Conservation (phyloP, 2,329 filamentous ascomycete species). For the Aschersonia sp. region DNA sequence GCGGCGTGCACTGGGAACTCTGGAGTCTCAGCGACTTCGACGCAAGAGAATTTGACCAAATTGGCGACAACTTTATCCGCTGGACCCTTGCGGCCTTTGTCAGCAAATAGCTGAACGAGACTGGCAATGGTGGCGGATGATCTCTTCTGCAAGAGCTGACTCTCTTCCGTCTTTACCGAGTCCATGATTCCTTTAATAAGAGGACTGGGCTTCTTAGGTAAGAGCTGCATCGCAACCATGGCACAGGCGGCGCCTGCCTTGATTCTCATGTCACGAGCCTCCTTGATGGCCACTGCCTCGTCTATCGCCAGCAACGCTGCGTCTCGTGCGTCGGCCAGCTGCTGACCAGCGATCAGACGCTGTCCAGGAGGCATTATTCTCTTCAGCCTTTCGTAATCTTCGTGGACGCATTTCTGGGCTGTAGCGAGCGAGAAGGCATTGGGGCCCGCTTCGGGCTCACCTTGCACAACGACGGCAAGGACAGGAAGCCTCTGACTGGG, state of each 20-base stretch:
- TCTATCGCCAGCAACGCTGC: slow-evolving; percentile 58
- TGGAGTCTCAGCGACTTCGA: slow-evolving; percentile 93
- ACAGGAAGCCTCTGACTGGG: slow-evolving; percentile 59
- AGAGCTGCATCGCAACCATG: slow-evolving; percentile 68
- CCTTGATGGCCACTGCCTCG: slow-evolving; percentile 67
- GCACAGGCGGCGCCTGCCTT: slow-evolving; percentile 77
- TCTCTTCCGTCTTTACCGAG: slow-evolving; percentile 91
- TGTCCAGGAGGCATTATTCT: slow-evolving; percentile 81
- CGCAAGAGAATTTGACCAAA: slow-evolving; percentile 91
- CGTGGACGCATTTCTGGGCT: slow-evolving; percentile 72
- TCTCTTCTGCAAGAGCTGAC: slow-evolving; percentile 70
- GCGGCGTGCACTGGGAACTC: slow-evolving; percentile 76
- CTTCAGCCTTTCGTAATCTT: slow-evolving; percentile 79
- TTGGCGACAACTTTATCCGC: slow-evolving; percentile 95
- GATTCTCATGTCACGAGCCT: slow-evolving; percentile 71
- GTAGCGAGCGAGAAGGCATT: slow-evolving; percentile 80
- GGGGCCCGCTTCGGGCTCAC: slow-evolving; percentile 79
- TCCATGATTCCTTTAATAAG: slow-evolving; percentile 98
- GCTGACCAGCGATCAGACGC: slow-evolving; percentile 66
- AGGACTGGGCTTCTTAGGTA: slow-evolving; percentile 85
- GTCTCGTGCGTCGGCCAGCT: slow-evolving; percentile 62
- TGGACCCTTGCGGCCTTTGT: slow-evolving; percentile 63
- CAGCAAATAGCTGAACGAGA: slow-evolving; percentile 75
- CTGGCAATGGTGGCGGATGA: slow-evolving; percentile 74
- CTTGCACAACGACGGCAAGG: slow-evolving; percentile 84